Conservation (phyloP, 371 early-diverging fungal genomes). For the Mortierella sp. region DNA sequence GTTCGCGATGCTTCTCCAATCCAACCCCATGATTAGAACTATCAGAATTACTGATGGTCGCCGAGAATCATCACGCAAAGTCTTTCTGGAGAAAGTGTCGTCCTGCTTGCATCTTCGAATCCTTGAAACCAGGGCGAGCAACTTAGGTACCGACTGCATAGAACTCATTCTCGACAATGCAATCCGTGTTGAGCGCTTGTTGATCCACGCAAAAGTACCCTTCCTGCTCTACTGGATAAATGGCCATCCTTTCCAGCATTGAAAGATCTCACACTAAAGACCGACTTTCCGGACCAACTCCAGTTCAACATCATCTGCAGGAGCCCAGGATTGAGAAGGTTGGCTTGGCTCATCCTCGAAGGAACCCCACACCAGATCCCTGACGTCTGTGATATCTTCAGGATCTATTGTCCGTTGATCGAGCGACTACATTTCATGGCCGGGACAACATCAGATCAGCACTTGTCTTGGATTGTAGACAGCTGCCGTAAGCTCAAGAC, state of each 20-base stretch:
- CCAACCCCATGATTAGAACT: too few species aligned
- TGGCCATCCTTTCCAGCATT: not conserved
- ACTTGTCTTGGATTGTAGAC: not conserved
- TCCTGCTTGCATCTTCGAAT: too few species aligned
- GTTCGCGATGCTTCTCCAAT: too few species aligned
- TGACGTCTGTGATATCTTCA: not conserved
- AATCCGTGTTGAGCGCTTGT: not conserved
- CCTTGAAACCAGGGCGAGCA: too few species aligned
- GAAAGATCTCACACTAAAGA: not conserved
- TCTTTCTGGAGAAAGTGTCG: too few species aligned
- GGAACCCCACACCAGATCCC: not conserved
- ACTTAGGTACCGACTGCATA: not conserved
- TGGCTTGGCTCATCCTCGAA: not conserved
- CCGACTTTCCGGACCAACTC: not conserved
- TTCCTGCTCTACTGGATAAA: not conserved
- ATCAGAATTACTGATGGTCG: too few species aligned
- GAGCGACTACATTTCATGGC: not conserved
- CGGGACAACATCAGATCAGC: not conserved
- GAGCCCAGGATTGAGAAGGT: not conserved
- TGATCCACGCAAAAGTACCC: not conserved
- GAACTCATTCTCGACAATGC: not conserved
- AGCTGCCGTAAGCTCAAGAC: not conserved
- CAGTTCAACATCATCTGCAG: not conserved
- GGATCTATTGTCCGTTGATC: not conserved
- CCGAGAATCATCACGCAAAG: too few species aligned